Percentiles rank a stretch among this genome's conserved stretches.
Evolutionary conservation across 352 stramenopile species (phyloP).

Genomic region (Globisporangium camurandrum): DNA sequence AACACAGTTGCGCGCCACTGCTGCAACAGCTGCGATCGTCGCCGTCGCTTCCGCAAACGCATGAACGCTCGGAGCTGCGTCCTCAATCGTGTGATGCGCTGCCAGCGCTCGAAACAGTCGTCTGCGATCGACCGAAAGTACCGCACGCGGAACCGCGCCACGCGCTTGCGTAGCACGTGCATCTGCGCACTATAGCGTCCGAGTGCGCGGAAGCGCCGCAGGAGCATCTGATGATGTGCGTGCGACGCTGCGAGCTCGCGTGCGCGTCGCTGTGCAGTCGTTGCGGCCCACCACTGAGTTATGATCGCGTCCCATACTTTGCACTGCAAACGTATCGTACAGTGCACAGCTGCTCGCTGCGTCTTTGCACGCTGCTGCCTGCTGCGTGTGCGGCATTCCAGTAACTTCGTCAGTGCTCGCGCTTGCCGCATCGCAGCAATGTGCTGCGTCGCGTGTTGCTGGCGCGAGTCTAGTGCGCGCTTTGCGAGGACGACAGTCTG

Average conservation of each 20-base stretch:
- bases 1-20: neutral
- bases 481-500: neutral
- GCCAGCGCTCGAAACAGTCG: constrained; percentile 21
- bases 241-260: neutral
- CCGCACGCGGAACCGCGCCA: constrained; percentile 15
- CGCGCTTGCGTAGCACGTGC: constrained; percentile 2
- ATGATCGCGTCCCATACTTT: constrained; percentile 19
- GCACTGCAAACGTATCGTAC: constrained; percentile 9
- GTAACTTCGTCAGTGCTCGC: constrained; percentile 1
- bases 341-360: constrained; percentile 11
- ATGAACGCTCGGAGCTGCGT: constrained; percentile 6
- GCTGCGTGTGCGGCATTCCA: neutral
- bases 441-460: neutral
- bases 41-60: neutral
- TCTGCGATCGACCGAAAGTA: constrained; percentile 21
- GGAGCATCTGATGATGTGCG: neutral
- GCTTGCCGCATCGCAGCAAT: neutral
- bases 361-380: constrained; percentile 2
- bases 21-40: neutral
- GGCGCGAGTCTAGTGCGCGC: neutral
- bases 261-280: neutral
- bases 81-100: constrained; percentile 9
- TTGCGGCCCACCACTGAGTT: constrained; percentile 11
- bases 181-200: constrained; percentile 1
- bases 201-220: constrained; percentile 4